Base-by-base conservation (phyloP, 805 yeast species). In the Candida nanaspora region DNA sequence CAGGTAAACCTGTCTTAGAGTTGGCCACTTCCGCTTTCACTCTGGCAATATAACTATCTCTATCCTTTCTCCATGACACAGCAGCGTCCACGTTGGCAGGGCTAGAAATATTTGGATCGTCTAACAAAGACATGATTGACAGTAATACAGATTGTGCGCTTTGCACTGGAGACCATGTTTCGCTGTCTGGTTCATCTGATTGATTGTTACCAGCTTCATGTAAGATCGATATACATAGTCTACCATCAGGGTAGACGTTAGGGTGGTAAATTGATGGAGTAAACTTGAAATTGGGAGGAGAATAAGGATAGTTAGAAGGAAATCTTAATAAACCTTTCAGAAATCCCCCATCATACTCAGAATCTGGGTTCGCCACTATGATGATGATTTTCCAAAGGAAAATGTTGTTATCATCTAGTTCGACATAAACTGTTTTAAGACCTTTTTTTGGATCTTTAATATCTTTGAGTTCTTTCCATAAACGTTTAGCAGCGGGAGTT, bases 71-170 rank as follows among this genome's bases (percentile, higher is more conserved):
- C 75, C 86, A 89, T 51, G 86, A 87, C 28, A 91, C 86, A n/a
- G 96, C 87, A 8, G 98, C 98, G 59, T 91, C 98, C 35, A 93
- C 89, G 61, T 91, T 91, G 5, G 98, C 98, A 11, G 98, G 98
- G 6, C 95, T 84, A 43, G 80, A 77, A 40, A 86, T 82, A 65
- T 91, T 91, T 37, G 98, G 98, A 61, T 91, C 98, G 54, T 89
- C 96, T 52, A 91, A 72, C 41, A 91, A 70, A 6, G 96, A 86
- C 26, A 93, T 83, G 48, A 91, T 89, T 23, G 95, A 85, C 37
- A 93, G 80, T 54, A 91, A 74, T n/a, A 91, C 97, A 27, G 85
- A 71, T 64, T 91, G 97, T 6, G 87, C 98, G 14, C 89, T 82
- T 68, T 91, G 97, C 2, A 86, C 94, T 2, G 91, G 95, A 10